Evolutionary conservation across 73 alveolate genomes (phyloP).

Genomic region (Tetrahymena malaccensis): DNA sequence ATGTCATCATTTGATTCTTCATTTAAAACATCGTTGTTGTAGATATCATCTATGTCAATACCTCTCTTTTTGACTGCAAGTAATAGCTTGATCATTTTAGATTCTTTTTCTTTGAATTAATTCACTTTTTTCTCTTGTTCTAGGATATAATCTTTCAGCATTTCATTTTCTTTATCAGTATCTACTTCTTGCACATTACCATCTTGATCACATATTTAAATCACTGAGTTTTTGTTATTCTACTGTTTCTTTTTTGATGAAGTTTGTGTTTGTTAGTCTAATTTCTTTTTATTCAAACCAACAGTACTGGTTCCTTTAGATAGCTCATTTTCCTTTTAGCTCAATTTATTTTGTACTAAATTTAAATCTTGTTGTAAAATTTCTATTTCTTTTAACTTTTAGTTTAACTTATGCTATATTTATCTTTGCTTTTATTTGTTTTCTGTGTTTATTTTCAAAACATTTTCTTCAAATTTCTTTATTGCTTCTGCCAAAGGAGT

Average conservation of each 20-base stretch:
- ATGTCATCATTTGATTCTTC: not conserved
- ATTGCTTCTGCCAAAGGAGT: not conserved
- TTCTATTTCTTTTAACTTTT: not conserved
- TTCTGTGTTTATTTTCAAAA: not conserved
- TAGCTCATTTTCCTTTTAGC: not conserved
- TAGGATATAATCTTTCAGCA: not conserved
- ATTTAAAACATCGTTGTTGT: not conserved
- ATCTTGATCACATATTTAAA: not conserved
- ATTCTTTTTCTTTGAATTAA: not conserved
- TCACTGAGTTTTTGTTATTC: not conserved
- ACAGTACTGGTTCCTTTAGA: not conserved
- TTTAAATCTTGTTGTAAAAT: not conserved
- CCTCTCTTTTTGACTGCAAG: not conserved
- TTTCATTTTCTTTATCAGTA: not conserved
- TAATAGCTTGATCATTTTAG: not conserved
- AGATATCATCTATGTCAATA: not conserved
- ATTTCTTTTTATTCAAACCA: not conserved
- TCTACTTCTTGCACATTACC: not conserved
- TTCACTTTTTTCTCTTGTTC: not conserved
- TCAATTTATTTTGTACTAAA: not conserved
- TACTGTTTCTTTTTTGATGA: not conserved
- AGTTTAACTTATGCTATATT: not conserved
- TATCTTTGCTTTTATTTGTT: not conserved
- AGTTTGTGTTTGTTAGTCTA: not conserved
- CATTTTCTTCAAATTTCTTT: not conserved